These are phyloP conservation scores for Debaryomycetaceae sp. DNA, from an alignment of 1,139 yeast species.

Conservation along the genomic window DNA sequence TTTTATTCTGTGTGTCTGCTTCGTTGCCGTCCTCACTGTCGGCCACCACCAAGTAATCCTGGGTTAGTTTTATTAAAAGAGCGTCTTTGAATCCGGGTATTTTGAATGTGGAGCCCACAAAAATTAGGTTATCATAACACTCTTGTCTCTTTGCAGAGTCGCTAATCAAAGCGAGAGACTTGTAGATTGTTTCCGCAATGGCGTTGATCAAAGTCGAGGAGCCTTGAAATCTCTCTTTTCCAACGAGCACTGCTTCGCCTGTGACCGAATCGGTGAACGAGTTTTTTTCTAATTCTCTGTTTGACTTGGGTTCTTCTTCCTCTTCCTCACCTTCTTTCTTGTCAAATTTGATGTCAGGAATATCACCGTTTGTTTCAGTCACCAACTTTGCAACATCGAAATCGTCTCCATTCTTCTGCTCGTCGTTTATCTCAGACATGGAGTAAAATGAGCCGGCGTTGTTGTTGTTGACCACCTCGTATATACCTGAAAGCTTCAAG, in stretches of 20 bases:
- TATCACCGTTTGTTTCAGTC: conserved; percentile 47
- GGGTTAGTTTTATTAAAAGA: conserved; percentile 54
- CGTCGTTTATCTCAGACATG: conserved; percentile 37
- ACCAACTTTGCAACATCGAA: conserved; percentile 90
- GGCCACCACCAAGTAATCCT: conserved; percentile 51
- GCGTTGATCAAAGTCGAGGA: conserved; percentile 52
- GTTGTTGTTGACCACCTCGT: conserved; percentile 56
- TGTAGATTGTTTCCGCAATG: conserved; percentile 54
- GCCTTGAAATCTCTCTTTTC: conserved; percentile 87
- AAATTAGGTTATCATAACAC: conserved; percentile 78
- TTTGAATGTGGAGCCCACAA: conserved; percentile 72
- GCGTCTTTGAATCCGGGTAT: conserved; percentile 79
- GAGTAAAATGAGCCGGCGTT: conserved; percentile 65
- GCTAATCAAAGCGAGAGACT: conserved; percentile 51
- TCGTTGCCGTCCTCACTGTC: conserved; percentile 22
- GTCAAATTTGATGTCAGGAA: conserved; percentile 12
- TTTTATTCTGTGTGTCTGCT: conserved; percentile 25
- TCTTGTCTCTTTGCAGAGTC: conserved; percentile 76
- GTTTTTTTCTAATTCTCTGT: conserved; percentile 63
- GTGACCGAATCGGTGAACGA: conserved; percentile 55
- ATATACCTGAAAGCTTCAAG: conserved; percentile 71
- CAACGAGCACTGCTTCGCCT: conserved; percentile 58
- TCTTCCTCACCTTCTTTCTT: conserved; percentile 22
- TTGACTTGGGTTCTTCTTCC: conserved; percentile 38
- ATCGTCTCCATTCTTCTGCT: conserved; percentile 56